Conservation (phyloP, 352 stramenopile genomes). For the Hyaloperonospora brassicae region DNA sequence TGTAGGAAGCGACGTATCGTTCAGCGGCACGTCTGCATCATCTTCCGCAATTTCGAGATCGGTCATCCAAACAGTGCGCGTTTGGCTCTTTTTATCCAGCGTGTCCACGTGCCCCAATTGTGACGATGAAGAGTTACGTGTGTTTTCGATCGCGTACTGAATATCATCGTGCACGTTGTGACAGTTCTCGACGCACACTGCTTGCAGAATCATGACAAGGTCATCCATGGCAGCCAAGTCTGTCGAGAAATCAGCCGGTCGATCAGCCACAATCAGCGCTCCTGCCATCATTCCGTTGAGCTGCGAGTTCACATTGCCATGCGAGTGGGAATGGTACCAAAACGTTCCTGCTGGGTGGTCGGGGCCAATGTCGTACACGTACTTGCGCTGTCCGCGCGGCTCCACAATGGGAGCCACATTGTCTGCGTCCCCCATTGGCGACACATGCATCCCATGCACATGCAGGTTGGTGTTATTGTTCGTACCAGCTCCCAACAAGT, state of each 20-base stretch:
- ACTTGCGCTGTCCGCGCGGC: slow-evolving; percentile 36
- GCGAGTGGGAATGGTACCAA: slow-evolving; percentile 74
- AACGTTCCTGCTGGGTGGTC: slow-evolving; percentile 70
- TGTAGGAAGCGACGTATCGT: slow-evolving; percentile 60
- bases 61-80: slow-evolving; percentile 13
- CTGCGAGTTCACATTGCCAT: slow-evolving; percentile 72
- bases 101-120: slow-evolving; percentile 17
- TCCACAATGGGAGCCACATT: slow-evolving; percentile 55
- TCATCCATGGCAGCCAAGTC: slow-evolving; percentile 56
- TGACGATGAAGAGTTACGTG: slow-evolving; percentile 24
- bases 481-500: slow-evolving; percentile 36
- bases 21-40: slow-evolving; percentile 40
- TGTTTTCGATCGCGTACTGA: slow-evolving; percentile 49
- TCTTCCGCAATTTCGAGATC: slow-evolving; percentile 28
- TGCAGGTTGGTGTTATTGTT: slow-evolving; percentile 68
- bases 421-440: slow-evolving; percentile 39
- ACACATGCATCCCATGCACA: slow-evolving; percentile 65
- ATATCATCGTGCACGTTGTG: slow-evolving; percentile 52
- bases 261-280: slow-evolving; percentile 53
- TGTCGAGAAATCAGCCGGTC: slow-evolving; percentile 39
- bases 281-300: slow-evolving; percentile 70
- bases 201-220: slow-evolving; percentile 56
- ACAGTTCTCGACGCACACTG: slow-evolving; percentile 62
- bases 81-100: slow-evolving; percentile 8
- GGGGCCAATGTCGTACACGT: slow-evolving; percentile 57